These are phyloP conservation scores for Calonectria pteridis DNA, from an alignment of 2,329 filamentous ascomycete species.

Conservation along the genomic window DNA sequence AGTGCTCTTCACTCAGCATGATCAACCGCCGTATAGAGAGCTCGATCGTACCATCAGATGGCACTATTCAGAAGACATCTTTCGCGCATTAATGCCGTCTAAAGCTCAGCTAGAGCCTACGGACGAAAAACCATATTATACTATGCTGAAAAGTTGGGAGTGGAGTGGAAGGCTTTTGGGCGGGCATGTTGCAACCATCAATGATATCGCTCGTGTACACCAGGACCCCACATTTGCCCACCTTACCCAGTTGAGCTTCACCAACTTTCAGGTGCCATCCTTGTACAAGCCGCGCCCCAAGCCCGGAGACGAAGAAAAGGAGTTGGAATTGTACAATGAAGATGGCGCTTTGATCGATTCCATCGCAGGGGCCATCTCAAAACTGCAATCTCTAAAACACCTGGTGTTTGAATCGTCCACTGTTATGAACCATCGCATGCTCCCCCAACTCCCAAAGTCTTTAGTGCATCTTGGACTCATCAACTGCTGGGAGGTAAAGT, in stretches of 20 bases:
- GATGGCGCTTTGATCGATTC: conserved; percentile 58
- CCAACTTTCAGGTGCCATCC: conserved; percentile 72
- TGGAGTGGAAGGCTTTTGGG: conserved; percentile 70
- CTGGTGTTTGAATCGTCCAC: conserved; percentile 82
- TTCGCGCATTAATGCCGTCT: conserved; percentile 71
- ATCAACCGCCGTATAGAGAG: conserved; percentile 74
- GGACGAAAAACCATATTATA: conserved; percentile 48
- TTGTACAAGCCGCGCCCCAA: conserved; percentile 53
- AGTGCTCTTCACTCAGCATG: conserved; percentile 77
- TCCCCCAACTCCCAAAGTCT: conserved; percentile 75
- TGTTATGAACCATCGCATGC: conserved; percentile 74
- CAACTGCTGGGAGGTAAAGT: conserved; percentile 82
- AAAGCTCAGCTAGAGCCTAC: conserved; percentile 52
- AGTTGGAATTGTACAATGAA: conserved; percentile 50
- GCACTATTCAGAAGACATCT: conserved; percentile 76
- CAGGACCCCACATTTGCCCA: conserved; percentile 65
- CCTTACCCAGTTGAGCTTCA: conserved; percentile 69
- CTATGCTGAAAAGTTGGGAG: conserved; percentile 66
- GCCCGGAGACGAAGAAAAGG: conserved; percentile 46
- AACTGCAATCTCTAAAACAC: conserved; percentile 73
- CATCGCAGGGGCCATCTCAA: conserved; percentile 49
- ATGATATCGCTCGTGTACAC: conserved; percentile 67
- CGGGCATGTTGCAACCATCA: conserved; percentile 58
- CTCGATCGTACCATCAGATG: conserved; percentile 72
- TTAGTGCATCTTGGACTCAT: conserved; percentile 78